Evolutionary conservation across 805 yeast genomes (phyloP).

Genomic region (Yarrowia yakushimensis): DNA sequence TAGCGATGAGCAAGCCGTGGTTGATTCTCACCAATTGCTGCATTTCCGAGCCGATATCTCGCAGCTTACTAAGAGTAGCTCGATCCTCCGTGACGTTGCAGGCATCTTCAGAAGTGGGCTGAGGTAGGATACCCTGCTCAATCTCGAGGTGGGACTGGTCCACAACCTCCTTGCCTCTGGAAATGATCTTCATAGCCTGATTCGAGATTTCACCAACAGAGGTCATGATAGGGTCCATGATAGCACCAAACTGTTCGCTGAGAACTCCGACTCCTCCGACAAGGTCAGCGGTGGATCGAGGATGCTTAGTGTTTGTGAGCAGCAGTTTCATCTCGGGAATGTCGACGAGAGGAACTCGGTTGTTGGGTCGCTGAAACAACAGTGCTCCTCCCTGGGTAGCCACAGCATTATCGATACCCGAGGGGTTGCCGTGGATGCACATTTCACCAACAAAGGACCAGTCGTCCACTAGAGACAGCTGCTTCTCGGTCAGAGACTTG

Average conservation of each 20-base stretch:
- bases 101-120: constrained; percentile 26
- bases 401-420: constrained; percentile 95
- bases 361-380: constrained; percentile 63
- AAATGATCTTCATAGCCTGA: constrained; percentile 67
- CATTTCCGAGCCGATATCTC: constrained; percentile 38
- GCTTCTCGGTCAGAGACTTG: constrained; percentile 5
- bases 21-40: constrained; percentile 70
- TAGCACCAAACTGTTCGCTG: constrained; percentile 50
- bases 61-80: constrained; percentile 27
- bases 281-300: constrained; percentile 78
- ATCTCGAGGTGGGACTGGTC: constrained; percentile 39
- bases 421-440: constrained; percentile 94
- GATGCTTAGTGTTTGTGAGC: constrained; percentile 80
- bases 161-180: constrained; percentile 46
- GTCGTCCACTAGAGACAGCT: constrained; percentile 53
- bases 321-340: constrained; percentile 73
- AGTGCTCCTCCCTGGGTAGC: constrained; percentile 97
- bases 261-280: constrained; percentile 71
- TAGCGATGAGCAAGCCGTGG: constrained; percentile 78
- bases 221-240: constrained; percentile 57
- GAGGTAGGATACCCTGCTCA: constrained; percentile 23
- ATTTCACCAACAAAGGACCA: constrained; percentile 95
- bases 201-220: constrained; percentile 72
- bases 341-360: constrained; percentile 63
- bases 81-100: constrained; percentile 1